A percentile compares a stretch with the other conserved stretches of the same genome.
Conservation (phyloP, 1,284 basidiomycete genomes). For the Cryptococcus sp. region DNA sequence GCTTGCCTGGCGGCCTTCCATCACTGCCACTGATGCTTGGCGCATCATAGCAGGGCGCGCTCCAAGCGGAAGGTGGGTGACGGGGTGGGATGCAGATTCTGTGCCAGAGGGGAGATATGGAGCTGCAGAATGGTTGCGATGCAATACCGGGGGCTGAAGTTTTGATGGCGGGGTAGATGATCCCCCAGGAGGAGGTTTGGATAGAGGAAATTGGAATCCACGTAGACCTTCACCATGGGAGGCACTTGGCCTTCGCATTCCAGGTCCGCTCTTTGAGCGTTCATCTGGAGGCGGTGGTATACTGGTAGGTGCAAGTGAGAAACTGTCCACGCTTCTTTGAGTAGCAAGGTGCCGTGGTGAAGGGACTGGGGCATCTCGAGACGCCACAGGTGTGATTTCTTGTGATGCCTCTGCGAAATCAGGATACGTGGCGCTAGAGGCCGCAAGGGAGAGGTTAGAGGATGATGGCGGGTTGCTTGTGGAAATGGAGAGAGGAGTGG, state of each 20-base stretch:
- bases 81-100: neutral
- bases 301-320: conserved; percentile 30
- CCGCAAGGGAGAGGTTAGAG: neutral
- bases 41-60: conserved; percentile 44
- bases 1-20: conserved; percentile 42
- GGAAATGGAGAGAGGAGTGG: conserved; percentile 13
- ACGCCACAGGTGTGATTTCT: conserved; percentile 27
- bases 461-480: conserved; percentile 4
- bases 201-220: conserved; percentile 46
- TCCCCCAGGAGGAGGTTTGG: conserved; percentile 7
- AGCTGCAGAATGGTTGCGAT: conserved; percentile 31
- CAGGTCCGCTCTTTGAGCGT: conserved; percentile 11
- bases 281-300: conserved; percentile 20
- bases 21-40: conserved; percentile 46
- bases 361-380: conserved; percentile 8
- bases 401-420: conserved; percentile 14
- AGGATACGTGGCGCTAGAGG: conserved; percentile 8
- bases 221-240: conserved; percentile 37
- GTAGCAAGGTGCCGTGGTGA: conserved; percentile 11
- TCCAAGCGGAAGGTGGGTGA: neutral
- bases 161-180: conserved; percentile 2
- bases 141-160: conserved; percentile 17
- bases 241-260: conserved; percentile 26
- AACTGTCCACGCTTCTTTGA: conserved; percentile 30
- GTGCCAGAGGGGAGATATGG: conserved; percentile 7